Percentiles rank a stretch among this genome's conserved stretches.
Conservation (phyloP, 164 flowering plant species). For the Paratinospora sagittata region DNA sequence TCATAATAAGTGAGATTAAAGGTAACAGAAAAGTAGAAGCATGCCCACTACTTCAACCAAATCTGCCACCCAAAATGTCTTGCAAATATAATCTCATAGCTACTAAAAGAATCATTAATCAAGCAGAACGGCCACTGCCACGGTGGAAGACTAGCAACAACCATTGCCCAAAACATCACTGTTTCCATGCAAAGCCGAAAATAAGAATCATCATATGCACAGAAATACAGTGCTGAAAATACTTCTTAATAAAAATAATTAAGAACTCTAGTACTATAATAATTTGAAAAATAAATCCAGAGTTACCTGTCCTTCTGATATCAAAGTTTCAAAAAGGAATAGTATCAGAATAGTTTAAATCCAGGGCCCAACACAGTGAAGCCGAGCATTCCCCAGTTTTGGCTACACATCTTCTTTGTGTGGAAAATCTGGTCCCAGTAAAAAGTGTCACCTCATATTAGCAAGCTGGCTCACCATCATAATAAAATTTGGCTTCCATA, state of each 20-base stretch:
- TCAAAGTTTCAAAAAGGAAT: not conserved
- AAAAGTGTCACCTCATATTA: not conserved
- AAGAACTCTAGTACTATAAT: not conserved
- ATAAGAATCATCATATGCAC: not conserved
- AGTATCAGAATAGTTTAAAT: not conserved
- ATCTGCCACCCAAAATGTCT: no score
- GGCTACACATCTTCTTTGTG: not conserved
- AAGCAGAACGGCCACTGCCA: not conserved
- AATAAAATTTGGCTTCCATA: not conserved
- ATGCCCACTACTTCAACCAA: no score
- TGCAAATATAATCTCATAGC: no score
- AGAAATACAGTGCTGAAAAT: not conserved
- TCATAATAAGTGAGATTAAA: no score
- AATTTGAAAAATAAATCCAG: not conserved
- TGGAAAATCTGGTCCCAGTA: not conserved
- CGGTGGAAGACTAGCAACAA: not conserved
- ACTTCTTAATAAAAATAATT: not conserved
- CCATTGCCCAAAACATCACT: not conserved
- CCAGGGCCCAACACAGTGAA: not conserved
- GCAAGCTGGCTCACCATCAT: not conserved
- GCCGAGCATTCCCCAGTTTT: not conserved
- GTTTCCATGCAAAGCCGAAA: not conserved
- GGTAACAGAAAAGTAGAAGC: no score
- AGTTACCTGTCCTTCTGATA: not conserved
- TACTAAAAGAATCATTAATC: no score